Percentiles rank a stretch among this genome's conserved stretches.
phyloP scores from a whole-genome alignment of 345 rosid species.

The Camelina neglecta region DNA sequence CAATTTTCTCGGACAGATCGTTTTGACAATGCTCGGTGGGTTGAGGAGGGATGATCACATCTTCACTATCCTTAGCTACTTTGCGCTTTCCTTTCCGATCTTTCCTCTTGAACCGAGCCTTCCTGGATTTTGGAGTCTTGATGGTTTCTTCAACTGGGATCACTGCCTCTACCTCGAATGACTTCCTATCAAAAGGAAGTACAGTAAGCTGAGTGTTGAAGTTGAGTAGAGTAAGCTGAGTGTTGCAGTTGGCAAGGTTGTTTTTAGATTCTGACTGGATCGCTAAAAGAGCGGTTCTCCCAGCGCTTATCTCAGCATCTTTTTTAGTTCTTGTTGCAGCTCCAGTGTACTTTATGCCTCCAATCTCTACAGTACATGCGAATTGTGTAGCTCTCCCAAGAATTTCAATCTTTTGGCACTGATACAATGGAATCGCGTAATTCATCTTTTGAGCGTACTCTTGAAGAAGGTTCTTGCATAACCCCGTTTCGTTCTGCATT shows the following conservation, averaged over 20 bases:
- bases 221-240: conserved; percentile 65
- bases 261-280: conserved; percentile 55
- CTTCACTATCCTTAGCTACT: conserved; percentile 32
- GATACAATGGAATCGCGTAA: conserved; percentile 76
- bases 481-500: conserved; percentile 79
- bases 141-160: conserved; percentile 45
- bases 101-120: conserved; percentile 63
- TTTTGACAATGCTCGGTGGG: conserved; percentile 37
- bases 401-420: conserved; percentile 56
- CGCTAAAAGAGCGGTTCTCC: conserved; percentile 86
- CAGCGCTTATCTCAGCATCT: conserved; percentile 93
- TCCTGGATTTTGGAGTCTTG: conserved; percentile 63
- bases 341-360: conserved; percentile 83
- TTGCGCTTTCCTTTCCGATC: conserved; percentile 38
- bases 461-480: conserved; percentile 90
- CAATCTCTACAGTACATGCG: conserved; percentile 77
- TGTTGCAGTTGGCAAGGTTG: conserved; percentile 33
- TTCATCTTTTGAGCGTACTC: conserved; percentile 98
- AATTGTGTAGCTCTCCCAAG: conserved; percentile 49
- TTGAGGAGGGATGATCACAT: conserved; percentile 18
- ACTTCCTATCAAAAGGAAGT: conserved; percentile 73
- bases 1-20: conserved; percentile 33
- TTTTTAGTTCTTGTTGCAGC: conserved; percentile 71
- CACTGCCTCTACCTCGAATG: conserved; percentile 51
- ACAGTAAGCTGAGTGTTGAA: conserved; percentile 66